A percentile compares a stretch with the other conserved stretches of the same genome.
Conservation (phyloP, 306 rosid species). For the Clitoria ternatea region DNA sequence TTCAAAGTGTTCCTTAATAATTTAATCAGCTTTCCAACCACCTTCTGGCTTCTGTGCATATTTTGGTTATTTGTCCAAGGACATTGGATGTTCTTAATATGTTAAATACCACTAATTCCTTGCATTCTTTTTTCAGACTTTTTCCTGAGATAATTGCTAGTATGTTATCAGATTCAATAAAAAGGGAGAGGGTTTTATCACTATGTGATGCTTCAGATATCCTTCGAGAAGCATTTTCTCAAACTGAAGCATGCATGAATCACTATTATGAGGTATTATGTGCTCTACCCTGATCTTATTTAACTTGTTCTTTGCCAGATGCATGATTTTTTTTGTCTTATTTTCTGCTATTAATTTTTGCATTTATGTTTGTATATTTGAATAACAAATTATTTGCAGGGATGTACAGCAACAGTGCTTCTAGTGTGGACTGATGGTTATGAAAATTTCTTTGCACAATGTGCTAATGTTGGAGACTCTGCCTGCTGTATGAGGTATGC, state of each 20-base stretch:
- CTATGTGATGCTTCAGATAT: conserved; percentile 81
- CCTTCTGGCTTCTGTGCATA: background rate
- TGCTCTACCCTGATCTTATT: conserved; percentile 9
- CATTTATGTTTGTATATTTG: conserved; percentile 19
- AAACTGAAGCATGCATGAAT: conserved; percentile 73
- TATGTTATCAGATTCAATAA: conserved; percentile 70
- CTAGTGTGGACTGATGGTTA: conserved; percentile 73
- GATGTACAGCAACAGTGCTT: conserved; percentile 97
- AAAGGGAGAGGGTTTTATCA: conserved; percentile 66
- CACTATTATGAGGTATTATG: conserved; percentile 76
- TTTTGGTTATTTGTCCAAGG: background rate
- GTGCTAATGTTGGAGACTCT: conserved; percentile 98
- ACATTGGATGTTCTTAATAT: conserved; percentile 17
- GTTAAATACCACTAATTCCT: conserved; percentile 14
- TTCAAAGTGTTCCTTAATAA: background rate
- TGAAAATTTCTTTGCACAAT: conserved; percentile 71
- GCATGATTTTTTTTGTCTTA: background rate
- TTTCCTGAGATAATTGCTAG: conserved; percentile 69
- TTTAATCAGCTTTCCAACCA: conserved; percentile 10
- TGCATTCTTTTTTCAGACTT: conserved; percentile 50
- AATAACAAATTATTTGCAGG: conserved; percentile 50
- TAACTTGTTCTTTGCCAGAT: background rate
- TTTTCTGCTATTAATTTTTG: background rate
- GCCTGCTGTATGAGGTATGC: conserved; percentile 78
- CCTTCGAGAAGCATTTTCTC: conserved; percentile 83